phyloP scores from a whole-genome alignment of 257 asterid species.

The Solanum chmielewskii region DNA sequence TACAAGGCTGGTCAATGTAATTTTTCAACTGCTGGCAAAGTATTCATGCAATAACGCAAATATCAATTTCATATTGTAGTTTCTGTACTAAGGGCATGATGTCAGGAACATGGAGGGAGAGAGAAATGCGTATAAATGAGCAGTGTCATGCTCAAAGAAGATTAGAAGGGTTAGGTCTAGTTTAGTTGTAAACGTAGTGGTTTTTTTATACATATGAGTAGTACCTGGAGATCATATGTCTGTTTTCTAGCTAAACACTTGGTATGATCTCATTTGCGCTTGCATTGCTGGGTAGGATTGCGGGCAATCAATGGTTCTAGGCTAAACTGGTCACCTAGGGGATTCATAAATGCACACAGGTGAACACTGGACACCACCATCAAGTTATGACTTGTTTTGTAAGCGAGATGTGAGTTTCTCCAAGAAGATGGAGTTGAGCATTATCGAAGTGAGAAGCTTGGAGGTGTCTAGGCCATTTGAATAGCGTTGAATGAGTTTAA shows the following conservation, averaged over 20 bases:
- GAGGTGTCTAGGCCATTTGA: background rate
- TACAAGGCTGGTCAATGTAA: background rate
- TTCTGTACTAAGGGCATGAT: background rate
- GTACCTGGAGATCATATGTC: background rate
- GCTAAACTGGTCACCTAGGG: background rate
- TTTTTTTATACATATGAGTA: background rate
- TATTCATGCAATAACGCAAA: background rate
- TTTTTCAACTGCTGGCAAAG: background rate
- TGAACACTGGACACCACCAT: background rate
- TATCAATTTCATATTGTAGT: background rate
- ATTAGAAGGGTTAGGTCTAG: background rate
- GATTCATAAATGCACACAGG: background rate
- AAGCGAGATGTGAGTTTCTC: background rate
- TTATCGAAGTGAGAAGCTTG: background rate
- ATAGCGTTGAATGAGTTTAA: background rate
- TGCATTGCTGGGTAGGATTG: background rate
- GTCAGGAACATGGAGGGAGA: background rate
- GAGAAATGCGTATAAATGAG: background rate
- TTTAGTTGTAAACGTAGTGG: background rate
- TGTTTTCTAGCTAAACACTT: background rate
- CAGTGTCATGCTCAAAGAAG: background rate
- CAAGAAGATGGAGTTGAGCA: background rate
- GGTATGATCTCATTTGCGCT: background rate
- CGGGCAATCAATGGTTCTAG: background rate
- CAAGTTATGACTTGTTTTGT: background rate